These are phyloP conservation scores for Penicillium parvum DNA, from an alignment of 495 filamentous ascomycete genomes.

Conservation along the genomic window DNA sequence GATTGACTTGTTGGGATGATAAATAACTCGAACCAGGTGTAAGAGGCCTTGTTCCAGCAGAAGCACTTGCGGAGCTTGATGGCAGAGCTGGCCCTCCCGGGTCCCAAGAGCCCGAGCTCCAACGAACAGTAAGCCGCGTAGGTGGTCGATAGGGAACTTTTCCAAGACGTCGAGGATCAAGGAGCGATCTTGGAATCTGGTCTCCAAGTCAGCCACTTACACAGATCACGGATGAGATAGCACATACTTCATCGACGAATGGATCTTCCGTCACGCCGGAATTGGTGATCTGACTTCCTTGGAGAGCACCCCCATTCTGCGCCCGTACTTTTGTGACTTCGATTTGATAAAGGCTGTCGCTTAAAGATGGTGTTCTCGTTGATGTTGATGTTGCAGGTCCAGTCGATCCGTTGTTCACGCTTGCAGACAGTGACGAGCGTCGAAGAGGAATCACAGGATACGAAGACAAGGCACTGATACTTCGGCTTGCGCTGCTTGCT, in stretches of 20 bases:
- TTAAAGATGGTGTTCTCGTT: constrained; percentile 25
- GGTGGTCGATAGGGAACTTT: neutral
- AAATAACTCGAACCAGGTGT: neutral
- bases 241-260: constrained; percentile 17
- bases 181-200: neutral
- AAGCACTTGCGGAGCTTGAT: neutral
- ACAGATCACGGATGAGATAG: neutral
- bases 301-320: neutral
- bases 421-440: constrained; percentile 20
- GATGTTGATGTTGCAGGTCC: constrained; percentile 22
- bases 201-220: neutral
- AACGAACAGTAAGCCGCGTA: constrained; percentile 8
- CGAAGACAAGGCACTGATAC: constrained; percentile 8
- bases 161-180: neutral
- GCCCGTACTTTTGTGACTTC: constrained; percentile 17
- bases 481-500: neutral
- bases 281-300: neutral
- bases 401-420: constrained; percentile 5
- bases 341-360: constrained; percentile 19
- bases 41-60: neutral
- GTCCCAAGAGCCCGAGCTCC: constrained; percentile 25
- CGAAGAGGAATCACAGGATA: constrained; percentile 27
- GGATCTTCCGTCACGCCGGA: constrained; percentile 10
- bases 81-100: neutral
- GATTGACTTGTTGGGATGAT: neutral